Conservation (phyloP, 768 basidiomycete genomes). For the Amanita rubescens region DNA sequence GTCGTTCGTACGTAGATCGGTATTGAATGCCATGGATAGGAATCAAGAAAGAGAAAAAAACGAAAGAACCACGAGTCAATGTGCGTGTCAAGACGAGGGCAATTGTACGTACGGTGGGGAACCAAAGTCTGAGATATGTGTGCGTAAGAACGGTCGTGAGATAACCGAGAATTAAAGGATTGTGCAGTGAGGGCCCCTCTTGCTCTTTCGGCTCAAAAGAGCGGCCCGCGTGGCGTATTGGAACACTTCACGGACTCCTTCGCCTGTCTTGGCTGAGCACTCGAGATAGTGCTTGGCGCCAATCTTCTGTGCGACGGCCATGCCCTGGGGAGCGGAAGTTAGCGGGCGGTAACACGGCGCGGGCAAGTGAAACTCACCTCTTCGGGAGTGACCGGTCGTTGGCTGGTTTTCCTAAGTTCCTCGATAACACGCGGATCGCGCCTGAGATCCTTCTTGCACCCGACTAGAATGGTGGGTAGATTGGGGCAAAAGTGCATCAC, state of each 20-base stretch:
- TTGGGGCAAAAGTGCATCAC: conserved; percentile 97
- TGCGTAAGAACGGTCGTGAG: neutral
- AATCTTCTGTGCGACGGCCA: conserved; percentile 94
- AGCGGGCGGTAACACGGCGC: too few relatives aligned
- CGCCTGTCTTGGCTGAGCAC: conserved; percentile 93
- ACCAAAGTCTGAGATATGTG: neutral
- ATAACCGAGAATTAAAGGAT: conserved; percentile 19
- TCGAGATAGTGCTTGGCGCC: conserved; percentile 95
- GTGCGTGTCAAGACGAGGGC: neutral
- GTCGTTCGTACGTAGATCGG: too few relatives aligned
- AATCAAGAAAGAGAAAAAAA: too few relatives aligned
- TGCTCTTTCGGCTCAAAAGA: conserved; percentile 54
- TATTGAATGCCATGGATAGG: too few relatives aligned
- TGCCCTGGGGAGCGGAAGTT: too few relatives aligned
- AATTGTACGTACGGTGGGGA: neutral
- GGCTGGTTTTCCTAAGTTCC: conserved; percentile 89
- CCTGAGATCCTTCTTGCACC: conserved; percentile 98
- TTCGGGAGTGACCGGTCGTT: conserved; percentile 90
- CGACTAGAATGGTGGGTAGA: conserved; percentile 94
- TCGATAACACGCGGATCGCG: conserved; percentile 90
- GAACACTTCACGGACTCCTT: conserved; percentile 98
- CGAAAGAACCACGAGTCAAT: too few relatives aligned
- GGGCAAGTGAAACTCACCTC: too few relatives aligned
- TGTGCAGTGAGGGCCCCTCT: conserved; percentile 31
- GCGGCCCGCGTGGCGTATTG: conserved; percentile 95